Base-by-base conservation (phyloP, 176 grass and related monocot species). In the Bothriochloa decipiens region DNA sequence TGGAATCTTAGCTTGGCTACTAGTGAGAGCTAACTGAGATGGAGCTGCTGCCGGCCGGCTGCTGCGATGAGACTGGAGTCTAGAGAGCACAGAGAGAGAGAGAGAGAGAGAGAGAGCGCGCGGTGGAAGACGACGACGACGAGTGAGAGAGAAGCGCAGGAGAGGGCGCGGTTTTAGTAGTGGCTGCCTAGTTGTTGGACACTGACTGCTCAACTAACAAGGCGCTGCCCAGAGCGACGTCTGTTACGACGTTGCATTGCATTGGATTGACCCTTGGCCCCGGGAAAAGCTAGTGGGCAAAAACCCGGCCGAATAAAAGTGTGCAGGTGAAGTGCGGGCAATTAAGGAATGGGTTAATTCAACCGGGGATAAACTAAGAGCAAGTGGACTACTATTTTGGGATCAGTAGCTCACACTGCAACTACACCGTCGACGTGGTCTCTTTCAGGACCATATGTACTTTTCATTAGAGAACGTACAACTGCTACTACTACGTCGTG, bases 341-440 rank as follows among this genome's bases (percentile, higher is more conserved):
- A 82, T 76, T 87, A 76, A 37, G 85, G 72, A n/a, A 63, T 22
- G 37, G 65, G 71, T 82, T 87, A 70, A 61, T 82, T 32, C 64
- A 80, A 65, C 40, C 50, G 23, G 67, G 4, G 55, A 62, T 77
- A 77, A 27, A 77, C 7, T 17, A 77, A 17, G 22, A 27, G 13
- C 57, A 0, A 39, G 29, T 37, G 46, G 46, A 3, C 2, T 81
- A 28, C 33, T 81, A 70, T 40, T 81, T 81, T 41, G 40, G 50
- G 79, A 41, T 58, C 8, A 58, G 47, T 49, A 11, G 20, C 57
- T 71, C 49, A 53, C 36, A 15, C 33, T 41, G 40, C 29, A 37
- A 67, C 66, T 71, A 74, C 43, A 65, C 18, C 22, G 66, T 71
- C 63, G 79, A 81, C 79, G 79, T 71, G 49, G 79, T 81, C 79